A percentile compares a stretch with the other conserved stretches of the same genome.
Conservation (phyloP, 2,329 filamentous ascomycete species). For the Penicillium sp. region DNA sequence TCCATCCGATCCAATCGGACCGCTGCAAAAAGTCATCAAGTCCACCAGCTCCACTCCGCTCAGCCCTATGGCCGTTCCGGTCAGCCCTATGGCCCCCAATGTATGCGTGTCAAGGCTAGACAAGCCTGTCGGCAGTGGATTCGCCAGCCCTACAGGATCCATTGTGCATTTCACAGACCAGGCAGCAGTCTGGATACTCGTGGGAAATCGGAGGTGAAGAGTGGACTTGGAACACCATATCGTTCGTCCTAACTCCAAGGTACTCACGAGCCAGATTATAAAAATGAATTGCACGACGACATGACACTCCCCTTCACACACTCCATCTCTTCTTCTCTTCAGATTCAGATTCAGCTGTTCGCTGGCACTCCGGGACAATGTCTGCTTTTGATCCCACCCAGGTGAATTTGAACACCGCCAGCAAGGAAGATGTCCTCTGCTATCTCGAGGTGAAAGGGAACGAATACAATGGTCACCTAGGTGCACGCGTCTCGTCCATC, state of each 20-base stretch:
- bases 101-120: neutral
- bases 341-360: neutral
- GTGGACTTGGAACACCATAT: no score
- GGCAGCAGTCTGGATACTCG: conserved; percentile 4
- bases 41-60: conserved; percentile 1
- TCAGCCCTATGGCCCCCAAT: conserved; percentile 15
- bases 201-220: no score
- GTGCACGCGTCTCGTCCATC: conserved; percentile 47
- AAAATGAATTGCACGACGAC: neutral
- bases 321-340: neutral
- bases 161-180: neutral
- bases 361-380: conserved; percentile 8
- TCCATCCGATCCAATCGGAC: conserved; percentile 4
- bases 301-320: neutral
- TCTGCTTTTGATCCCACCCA: conserved; percentile 40
- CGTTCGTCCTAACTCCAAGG: no score
- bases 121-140: neutral
- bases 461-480: conserved; percentile 58
- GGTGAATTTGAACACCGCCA: conserved; percentile 49
- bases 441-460: conserved; percentile 52
- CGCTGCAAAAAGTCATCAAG: neutral
- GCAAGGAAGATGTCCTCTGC: conserved; percentile 54
- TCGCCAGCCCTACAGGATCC: conserved; percentile 7
- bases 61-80: conserved; percentile 14
- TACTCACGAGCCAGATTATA: conserved; percentile 8